These are phyloP conservation scores for Diaporthe ilicicola DNA, from an alignment of 2,329 filamentous ascomycete genomes.

Conservation along the genomic window DNA sequence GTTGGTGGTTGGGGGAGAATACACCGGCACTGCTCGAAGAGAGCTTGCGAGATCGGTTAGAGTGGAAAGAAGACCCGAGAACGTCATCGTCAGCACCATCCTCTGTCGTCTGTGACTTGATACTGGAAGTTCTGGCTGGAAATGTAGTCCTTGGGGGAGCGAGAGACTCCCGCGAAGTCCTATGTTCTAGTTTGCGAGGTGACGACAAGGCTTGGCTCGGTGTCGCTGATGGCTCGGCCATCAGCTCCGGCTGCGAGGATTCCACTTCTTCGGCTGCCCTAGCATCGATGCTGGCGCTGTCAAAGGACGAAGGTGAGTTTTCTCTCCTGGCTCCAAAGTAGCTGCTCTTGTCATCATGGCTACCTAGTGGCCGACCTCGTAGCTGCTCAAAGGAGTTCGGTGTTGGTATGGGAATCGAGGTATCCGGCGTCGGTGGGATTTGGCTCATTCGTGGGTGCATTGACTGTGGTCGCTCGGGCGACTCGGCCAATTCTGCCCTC, in stretches of 20 bases:
- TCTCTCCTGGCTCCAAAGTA: constrained; percentile 65
- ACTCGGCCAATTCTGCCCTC: constrained; percentile 66
- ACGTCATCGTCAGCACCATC: constrained; percentile 74
- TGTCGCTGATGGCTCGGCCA: constrained; percentile 47
- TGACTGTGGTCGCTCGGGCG: constrained; percentile 70
- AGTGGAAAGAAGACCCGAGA: constrained; percentile 63
- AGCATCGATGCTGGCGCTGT: constrained; percentile 42
- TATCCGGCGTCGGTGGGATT: constrained; percentile 60
- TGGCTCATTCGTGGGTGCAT: constrained; percentile 80
- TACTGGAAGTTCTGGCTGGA: constrained; percentile 64
- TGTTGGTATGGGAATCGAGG: constrained; percentile 53
- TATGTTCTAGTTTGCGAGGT: constrained; percentile 53
- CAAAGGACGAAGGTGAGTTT: constrained; percentile 64
- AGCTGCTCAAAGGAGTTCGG: constrained; percentile 51
- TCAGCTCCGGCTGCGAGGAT: constrained; percentile 42
- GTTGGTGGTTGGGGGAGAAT: constrained; percentile 64
- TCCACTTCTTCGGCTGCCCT: constrained; percentile 23
- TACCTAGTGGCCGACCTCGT: constrained; percentile 51
- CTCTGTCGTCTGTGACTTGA: constrained; percentile 69
- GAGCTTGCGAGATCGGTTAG: constrained; percentile 77
- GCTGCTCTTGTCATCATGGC: constrained; percentile 49
- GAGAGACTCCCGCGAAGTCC: constrained; percentile 57
- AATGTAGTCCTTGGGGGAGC: constrained; percentile 42
- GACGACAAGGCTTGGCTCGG: constrained; percentile 48
- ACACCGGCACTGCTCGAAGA: constrained; percentile 71